Conservation (phyloP, 805 yeast genomes). For the Ogataea henricii region DNA sequence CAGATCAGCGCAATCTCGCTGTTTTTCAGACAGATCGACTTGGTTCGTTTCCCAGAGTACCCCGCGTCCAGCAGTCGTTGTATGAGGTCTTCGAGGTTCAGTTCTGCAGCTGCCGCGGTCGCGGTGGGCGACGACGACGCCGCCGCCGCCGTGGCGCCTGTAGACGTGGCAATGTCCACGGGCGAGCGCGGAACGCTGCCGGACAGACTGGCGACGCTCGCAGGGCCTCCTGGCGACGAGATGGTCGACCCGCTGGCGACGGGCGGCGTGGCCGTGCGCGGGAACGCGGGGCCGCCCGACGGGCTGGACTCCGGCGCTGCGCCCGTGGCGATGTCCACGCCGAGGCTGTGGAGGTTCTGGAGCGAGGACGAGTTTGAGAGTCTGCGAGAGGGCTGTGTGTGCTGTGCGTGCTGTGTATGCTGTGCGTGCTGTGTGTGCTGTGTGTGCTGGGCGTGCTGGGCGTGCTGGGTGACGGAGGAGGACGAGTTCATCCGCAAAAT, state of each 20-base stretch:
- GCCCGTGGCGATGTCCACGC: constrained; percentile 6
- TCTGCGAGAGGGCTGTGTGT: constrained; percentile 8
- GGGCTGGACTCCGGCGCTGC: not conserved
- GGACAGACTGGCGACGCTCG: not conserved
- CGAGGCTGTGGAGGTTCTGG: constrained; percentile 13
- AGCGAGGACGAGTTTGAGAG: constrained; percentile 10
- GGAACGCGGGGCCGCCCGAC: not conserved
- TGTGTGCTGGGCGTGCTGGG: not conserved
- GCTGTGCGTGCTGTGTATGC: constrained; percentile 9
- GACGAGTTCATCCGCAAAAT: constrained; percentile 36
- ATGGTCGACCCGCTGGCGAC: not conserved
- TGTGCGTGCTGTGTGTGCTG: constrained; percentile 10
- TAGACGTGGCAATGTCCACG: constrained; percentile 10
- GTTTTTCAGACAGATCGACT: constrained; percentile 83
- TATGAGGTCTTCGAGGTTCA: constrained; percentile 75
- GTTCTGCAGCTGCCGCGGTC: constrained; percentile 1
- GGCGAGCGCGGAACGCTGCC: constrained; percentile 23
- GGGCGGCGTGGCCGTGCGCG: not conserved
- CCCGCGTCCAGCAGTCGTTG: constrained; percentile 94
- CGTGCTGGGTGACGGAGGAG: constrained; percentile 25
- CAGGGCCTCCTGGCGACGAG: not conserved
- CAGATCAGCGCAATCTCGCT: constrained; percentile 89
- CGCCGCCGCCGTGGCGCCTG: constrained; percentile 8
- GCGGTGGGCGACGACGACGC: no score
- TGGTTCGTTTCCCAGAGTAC: constrained; percentile 90